These are phyloP conservation scores for Jackrogersella multiformis DNA, from an alignment of 495 filamentous ascomycete species.

Conservation along the genomic window DNA sequence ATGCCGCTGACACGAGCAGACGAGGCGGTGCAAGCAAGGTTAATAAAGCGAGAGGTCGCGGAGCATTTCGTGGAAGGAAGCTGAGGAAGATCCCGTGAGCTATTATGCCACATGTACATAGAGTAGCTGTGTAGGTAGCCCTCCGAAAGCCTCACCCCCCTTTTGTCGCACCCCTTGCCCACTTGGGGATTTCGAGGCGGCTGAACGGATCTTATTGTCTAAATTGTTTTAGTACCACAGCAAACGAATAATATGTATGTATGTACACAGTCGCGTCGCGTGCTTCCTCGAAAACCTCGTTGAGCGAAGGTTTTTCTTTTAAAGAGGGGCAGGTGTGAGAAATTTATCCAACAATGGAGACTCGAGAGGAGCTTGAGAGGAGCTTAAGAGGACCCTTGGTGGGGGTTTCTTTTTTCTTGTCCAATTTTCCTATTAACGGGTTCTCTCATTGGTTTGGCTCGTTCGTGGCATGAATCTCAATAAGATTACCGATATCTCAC, in stretches of 20 bases:
- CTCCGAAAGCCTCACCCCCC: not conserved
- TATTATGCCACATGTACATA: not conserved
- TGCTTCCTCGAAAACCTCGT: conserved; percentile 6
- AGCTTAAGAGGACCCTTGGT: not conserved
- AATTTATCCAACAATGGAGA: conserved; percentile 4
- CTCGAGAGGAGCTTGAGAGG: too few relatives aligned
- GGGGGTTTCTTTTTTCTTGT: not conserved
- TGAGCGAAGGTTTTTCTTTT: conserved; percentile 7
- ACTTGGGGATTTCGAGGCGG: conserved; percentile 19
- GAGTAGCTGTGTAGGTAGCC: not conserved
- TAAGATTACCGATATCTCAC: conserved; percentile 22
- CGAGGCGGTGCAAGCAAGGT: conserved; percentile 22
- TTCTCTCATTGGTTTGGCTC: not conserved
- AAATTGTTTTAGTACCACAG: not conserved
- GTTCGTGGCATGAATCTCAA: conserved; percentile 25
- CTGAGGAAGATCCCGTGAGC: conserved; percentile 29
- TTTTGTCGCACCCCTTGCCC: not conserved
- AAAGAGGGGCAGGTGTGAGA: not conserved
- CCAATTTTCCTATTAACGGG: not conserved
- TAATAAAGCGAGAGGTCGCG: conserved; percentile 11
- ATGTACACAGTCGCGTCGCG: conserved; percentile 6
- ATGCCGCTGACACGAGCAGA: conserved; percentile 13
- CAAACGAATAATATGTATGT: not conserved
- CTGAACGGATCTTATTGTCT: conserved; percentile 25
- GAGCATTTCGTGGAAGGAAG: conserved; percentile 37